These are phyloP conservation scores for Ustilago curta DNA, from an alignment of 1,284 basidiomycete species.

Conservation along the genomic window DNA sequence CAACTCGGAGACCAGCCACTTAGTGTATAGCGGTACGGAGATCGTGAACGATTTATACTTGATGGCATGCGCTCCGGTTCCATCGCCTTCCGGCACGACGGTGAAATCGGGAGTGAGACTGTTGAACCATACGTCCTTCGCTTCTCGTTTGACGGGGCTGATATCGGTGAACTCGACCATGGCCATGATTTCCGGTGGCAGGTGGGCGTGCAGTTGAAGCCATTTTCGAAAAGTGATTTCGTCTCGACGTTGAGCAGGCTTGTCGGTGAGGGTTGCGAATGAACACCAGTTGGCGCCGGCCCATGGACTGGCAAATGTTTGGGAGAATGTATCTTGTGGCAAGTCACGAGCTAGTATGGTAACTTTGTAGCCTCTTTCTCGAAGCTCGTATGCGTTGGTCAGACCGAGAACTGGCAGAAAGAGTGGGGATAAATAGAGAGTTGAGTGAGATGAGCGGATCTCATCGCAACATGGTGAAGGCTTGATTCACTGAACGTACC, in stretches of 20 bases:
- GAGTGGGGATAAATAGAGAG: background rate
- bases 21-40: slow-evolving; percentile 54
- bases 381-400: slow-evolving; percentile 70
- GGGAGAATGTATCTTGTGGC: slow-evolving; percentile 75
- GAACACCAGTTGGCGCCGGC: slow-evolving; percentile 81
- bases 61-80: slow-evolving; percentile 28
- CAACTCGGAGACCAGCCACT: slow-evolving; percentile 54
- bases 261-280: slow-evolving; percentile 71
- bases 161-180: slow-evolving; percentile 55
- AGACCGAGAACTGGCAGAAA: slow-evolving; percentile 71
- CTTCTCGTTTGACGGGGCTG: slow-evolving; percentile 26
- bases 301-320: slow-evolving; percentile 78
- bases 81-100: slow-evolving; percentile 22
- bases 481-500: slow-evolving; percentile 25
- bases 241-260: slow-evolving; percentile 36
- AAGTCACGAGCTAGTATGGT: slow-evolving; percentile 77
- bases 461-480: background rate
- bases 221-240: slow-evolving; percentile 51
- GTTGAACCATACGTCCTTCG: slow-evolving; percentile 52
- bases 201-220: slow-evolving; percentile 32
- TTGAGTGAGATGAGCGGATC: background rate
- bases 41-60: slow-evolving; percentile 56
- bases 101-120: slow-evolving; percentile 36
- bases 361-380: slow-evolving; percentile 72
- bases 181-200: slow-evolving; percentile 47